Evolutionary conservation across 176 grass and related monocot species (phyloP).

Genomic region (Oryza longistaminata): DNA sequence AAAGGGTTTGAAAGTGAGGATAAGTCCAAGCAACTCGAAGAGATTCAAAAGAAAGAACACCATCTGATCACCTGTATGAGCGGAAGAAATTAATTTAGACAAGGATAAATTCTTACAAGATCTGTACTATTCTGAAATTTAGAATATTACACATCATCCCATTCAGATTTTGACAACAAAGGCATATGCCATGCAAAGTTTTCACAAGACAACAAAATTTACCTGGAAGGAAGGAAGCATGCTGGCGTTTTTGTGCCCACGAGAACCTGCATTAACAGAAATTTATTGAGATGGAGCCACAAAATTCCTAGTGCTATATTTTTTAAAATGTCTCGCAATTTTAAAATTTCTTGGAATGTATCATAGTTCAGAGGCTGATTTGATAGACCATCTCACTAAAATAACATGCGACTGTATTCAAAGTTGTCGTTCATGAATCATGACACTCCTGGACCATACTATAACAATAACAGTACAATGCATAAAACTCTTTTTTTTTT

Average conservation of each 20-base stretch:
- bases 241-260: constrained; percentile 76
- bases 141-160: not conserved
- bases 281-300: not conserved
- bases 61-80: constrained; percentile 60
- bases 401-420: not conserved
- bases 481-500: no score
- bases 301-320: not conserved
- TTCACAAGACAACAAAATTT: not conserved
- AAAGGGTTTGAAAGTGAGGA: constrained; percentile 72
- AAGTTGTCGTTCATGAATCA: not conserved
- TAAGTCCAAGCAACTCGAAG: constrained; percentile 52
- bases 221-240: constrained; percentile 74
- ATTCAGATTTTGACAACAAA: not conserved
- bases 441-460: not conserved
- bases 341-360: not conserved
- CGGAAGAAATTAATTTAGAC: not conserved
- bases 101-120: not conserved
- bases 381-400: not conserved
- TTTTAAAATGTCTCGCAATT: not conserved
- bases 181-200: not conserved
- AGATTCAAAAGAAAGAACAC: constrained; percentile 72
- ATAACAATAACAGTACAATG: not conserved
- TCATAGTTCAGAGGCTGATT: not conserved
- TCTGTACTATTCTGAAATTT: not conserved
- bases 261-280: constrained; percentile 60